A percentile compares a stretch with the other conserved stretches of the same genome.
Conservation (phyloP, 1,284 basidiomycete species). For the Heliocybe sulcata region DNA sequence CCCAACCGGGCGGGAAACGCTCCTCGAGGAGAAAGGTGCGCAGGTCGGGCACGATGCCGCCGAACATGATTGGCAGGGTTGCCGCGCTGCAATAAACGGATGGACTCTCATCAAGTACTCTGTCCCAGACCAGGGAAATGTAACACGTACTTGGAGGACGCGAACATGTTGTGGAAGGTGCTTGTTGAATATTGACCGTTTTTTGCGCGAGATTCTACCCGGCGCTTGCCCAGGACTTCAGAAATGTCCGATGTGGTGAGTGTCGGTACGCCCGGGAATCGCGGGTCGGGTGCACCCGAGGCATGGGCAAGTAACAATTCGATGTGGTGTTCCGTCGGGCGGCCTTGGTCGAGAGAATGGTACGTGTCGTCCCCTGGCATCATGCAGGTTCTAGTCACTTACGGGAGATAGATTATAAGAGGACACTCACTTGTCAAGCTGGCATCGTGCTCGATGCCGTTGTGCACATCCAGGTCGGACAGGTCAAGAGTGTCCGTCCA, state of each 20-base stretch:
- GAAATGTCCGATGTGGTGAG: constrained; percentile 55
- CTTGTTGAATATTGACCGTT: constrained; percentile 50
- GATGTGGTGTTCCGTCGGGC: constrained; percentile 40
- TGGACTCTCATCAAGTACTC: neutral
- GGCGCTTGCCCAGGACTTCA: constrained; percentile 45
- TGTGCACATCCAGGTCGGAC: constrained; percentile 59
- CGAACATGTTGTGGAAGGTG: constrained; percentile 50
- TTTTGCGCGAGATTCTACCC: constrained; percentile 39
- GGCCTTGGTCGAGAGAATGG: constrained; percentile 42
- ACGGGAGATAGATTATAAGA: neutral
- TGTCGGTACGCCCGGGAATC: constrained; percentile 30
- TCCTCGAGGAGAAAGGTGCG: constrained; percentile 53
- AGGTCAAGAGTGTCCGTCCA: constrained; percentile 53
- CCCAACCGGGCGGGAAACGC: constrained; percentile 62
- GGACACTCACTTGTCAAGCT: constrained; percentile 57
- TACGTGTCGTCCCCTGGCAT: constrained; percentile 49
- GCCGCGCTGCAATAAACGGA: constrained; percentile 32
- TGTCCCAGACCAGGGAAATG: neutral
- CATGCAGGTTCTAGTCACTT: neutral
- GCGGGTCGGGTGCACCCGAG: constrained; percentile 28
- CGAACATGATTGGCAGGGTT: constrained; percentile 56
- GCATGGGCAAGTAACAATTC: constrained; percentile 53
- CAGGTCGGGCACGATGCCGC: constrained; percentile 51
- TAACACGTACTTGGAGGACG: constrained; percentile 54
- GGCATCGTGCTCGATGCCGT: constrained; percentile 74